These are phyloP conservation scores for Insectozyma bohioensis DNA, from an alignment of 1,139 yeast genomes.

Conservation along the genomic window DNA sequence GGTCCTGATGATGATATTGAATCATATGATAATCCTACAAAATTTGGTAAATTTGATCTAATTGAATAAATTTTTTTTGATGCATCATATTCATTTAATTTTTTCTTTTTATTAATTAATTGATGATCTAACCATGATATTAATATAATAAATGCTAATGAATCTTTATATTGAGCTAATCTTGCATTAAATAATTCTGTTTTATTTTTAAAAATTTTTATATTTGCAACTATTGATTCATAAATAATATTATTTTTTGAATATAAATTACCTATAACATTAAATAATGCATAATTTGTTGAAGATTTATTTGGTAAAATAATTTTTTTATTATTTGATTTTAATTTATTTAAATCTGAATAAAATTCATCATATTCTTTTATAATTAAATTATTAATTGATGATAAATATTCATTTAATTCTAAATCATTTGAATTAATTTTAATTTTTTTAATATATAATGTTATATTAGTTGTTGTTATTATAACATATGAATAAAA, in stretches of 20 bases:
- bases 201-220: constrained; percentile 38
- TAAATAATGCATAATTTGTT: constrained; percentile 35
- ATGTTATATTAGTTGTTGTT: constrained; percentile 24
- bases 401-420: constrained; percentile 26
- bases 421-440: constrained; percentile 19
- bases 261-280: constrained; percentile 29
- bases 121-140: constrained; percentile 44
- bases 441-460: constrained; percentile 42
- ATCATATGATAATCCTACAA: constrained; percentile 53
- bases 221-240: constrained; percentile 35
- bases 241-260: constrained; percentile 25
- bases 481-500: constrained; percentile 49
- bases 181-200: constrained; percentile 40
- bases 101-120: constrained; percentile 24
- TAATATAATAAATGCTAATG: constrained; percentile 41
- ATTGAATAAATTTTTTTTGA: constrained; percentile 43
- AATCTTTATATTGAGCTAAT: constrained; percentile 46
- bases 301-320: constrained; percentile 33
- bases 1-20: constrained; percentile 56
- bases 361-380: constrained; percentile 33
- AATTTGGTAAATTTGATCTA: constrained; percentile 43
- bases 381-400: constrained; percentile 28
- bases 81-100: constrained; percentile 41
- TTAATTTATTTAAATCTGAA: constrained; percentile 26
- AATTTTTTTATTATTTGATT: constrained; percentile 17